phyloP scores from a whole-genome alignment of 78 protist genomes.

The Emiliania huxleyi region DNA sequence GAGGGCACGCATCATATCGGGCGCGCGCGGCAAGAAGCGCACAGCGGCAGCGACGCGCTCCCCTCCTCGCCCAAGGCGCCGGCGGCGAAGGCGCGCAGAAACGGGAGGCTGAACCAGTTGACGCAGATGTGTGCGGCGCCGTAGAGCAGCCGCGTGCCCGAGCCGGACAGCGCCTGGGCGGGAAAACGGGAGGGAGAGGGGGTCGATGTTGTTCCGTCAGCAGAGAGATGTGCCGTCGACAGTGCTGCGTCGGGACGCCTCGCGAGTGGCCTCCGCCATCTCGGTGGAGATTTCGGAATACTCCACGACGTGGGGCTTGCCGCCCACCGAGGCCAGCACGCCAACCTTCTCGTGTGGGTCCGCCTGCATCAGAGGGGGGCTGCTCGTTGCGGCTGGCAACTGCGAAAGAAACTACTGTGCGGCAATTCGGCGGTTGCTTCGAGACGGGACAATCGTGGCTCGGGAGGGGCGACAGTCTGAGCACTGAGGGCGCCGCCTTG shows the following conservation, averaged over 20 bases:
- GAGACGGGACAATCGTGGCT: too few species aligned
- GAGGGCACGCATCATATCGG: too few species aligned
- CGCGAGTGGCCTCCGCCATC: background rate
- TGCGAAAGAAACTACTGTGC: too few species aligned
- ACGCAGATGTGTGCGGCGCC: constrained; percentile 38
- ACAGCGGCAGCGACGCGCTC: background rate
- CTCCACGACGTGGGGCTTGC: constrained; percentile 35
- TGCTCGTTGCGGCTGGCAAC: too few species aligned
- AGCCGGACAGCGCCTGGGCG: too few species aligned
- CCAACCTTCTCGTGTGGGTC: constrained; percentile 49
- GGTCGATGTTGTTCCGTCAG: too few species aligned
- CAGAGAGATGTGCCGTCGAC: background rate
- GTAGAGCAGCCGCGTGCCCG: constrained; percentile 22
- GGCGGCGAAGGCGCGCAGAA: background rate
- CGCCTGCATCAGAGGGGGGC: too few species aligned
- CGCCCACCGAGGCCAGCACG: background rate
- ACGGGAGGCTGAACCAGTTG: constrained; percentile 6
- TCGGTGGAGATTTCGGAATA: constrained; percentile 52
- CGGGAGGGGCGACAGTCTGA: too few species aligned
- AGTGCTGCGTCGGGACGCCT: background rate
- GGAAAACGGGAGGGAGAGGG: too few species aligned
- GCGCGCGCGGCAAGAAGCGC: too few species aligned
- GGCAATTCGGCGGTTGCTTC: too few species aligned
- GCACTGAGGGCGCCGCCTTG: too few species aligned
- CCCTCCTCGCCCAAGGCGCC: background rate